Percentiles rank a stretch among this genome's conserved stretches.
Conservation (phyloP, 768 basidiomycete species). For the Boletus rubroflammeus region DNA sequence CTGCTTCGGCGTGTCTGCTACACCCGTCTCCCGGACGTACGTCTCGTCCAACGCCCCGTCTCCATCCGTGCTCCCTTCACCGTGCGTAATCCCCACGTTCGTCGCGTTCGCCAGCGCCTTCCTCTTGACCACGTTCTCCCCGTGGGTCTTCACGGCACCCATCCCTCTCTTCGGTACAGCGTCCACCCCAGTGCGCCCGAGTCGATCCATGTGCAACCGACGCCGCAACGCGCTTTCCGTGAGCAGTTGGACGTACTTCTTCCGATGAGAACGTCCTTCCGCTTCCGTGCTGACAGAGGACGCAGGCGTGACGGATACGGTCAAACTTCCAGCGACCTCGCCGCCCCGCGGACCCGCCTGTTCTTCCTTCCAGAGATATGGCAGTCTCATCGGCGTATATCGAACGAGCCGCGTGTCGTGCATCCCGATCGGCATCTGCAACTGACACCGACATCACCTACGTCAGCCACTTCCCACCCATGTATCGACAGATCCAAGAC, state of each 20-base stretch:
- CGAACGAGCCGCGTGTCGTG: constrained; percentile 17
- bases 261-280: constrained; percentile 5
- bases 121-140: constrained; percentile 6
- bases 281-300: background rate
- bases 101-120: constrained; percentile 15
- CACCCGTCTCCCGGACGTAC: too few relatives aligned
- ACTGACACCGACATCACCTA: background rate
- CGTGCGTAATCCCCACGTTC: background rate
- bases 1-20: constrained; percentile 9
- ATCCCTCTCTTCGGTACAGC: background rate
- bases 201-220: constrained; percentile 10
- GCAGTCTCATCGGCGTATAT: constrained; percentile 15
- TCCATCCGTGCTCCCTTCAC: background rate
- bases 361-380: constrained; percentile 19
- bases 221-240: constrained; percentile 20
- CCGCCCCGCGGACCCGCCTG: background rate
- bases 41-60: background rate
- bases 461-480: constrained; percentile 1
- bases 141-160: background rate
- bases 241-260: constrained; percentile 20
- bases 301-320: background rate
- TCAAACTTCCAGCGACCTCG: background rate
- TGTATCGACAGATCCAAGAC: background rate
- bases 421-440: constrained; percentile 7
- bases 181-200: background rate